Evolutionary conservation across 306 rosid species (phyloP).

Genomic region (Begonia masoniana): DNA sequence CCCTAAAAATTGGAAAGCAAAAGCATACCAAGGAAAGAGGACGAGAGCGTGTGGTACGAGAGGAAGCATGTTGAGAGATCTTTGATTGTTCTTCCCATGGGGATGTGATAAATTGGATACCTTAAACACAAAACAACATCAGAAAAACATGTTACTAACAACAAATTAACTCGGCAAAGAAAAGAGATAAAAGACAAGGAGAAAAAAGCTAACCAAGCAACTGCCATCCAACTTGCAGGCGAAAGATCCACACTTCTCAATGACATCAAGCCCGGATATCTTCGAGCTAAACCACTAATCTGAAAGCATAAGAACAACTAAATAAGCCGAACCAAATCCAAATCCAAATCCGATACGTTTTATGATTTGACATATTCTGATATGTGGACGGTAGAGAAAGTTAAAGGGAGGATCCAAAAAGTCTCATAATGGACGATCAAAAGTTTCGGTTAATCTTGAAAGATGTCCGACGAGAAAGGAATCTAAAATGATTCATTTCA

Average conservation of each 20-base stretch:
- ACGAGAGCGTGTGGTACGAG: conserved; percentile 89
- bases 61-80: conserved; percentile 89
- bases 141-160: background rate
- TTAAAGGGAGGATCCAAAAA: background rate
- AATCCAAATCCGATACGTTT: conserved; percentile 12
- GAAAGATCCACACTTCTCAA: conserved; percentile 92
- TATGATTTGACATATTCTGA: background rate
- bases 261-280: conserved; percentile 83
- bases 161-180: background rate
- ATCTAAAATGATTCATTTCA: background rate
- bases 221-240: conserved; percentile 99
- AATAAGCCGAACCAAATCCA: conserved; percentile 1
- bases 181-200: background rate
- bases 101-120: conserved; percentile 98
- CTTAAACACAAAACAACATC: conserved; percentile 22
- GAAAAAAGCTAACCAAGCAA: conserved; percentile 59
- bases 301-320: conserved; percentile 16
- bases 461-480: background rate
- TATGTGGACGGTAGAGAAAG: no score
- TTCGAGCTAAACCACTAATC: conserved; percentile 61
- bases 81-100: conserved; percentile 90
- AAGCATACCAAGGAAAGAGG: conserved; percentile 78
- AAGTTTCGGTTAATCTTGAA: background rate
- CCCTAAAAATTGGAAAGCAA: background rate
- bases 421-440: background rate